phyloP scores from a whole-genome alignment of 2,329 filamentous ascomycete genomes.

The Nannizziopsis barbatae region DNA sequence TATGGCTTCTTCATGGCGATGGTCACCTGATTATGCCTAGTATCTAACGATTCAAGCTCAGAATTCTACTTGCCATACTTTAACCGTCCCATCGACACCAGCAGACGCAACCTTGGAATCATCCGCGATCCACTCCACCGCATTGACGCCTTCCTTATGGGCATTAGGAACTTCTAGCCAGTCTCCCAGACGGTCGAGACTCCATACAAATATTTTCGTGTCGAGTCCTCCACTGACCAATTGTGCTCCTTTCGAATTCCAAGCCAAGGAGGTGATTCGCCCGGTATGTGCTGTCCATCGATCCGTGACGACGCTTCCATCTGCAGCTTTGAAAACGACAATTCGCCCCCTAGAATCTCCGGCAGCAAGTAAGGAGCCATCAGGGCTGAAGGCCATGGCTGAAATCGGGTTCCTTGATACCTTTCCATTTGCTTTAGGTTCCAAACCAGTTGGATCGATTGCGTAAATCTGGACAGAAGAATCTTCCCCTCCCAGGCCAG shows the following conservation, averaged over 20 bases:
- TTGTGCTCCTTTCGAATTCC: slow-evolving; percentile 67
- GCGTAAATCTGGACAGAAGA: slow-evolving; percentile 67
- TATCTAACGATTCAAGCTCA: not conserved
- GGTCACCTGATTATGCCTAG: not conserved
- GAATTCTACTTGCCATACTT: slow-evolving; percentile 62
- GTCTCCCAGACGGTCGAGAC: slow-evolving; percentile 67
- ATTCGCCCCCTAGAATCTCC: slow-evolving; percentile 83
- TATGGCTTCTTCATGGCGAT: not conserved
- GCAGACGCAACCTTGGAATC: slow-evolving; percentile 59
- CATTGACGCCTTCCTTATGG: slow-evolving; percentile 91
- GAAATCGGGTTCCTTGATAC: slow-evolving; percentile 64
- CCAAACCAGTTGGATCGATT: slow-evolving; percentile 45
- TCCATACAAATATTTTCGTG: slow-evolving; percentile 90
- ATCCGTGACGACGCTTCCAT: slow-evolving; percentile 67
- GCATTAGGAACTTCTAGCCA: slow-evolving; percentile 75
- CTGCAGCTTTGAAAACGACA: slow-evolving; percentile 58
- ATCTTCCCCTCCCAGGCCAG: slow-evolving; percentile 67
- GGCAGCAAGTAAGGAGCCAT: slow-evolving; percentile 66
- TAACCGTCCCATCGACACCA: slow-evolving; percentile 81
- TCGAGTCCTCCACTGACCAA: slow-evolving; percentile 78
- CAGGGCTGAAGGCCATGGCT: slow-evolving; percentile 67
- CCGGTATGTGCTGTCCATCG: slow-evolving; percentile 63
- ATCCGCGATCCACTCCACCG: slow-evolving; percentile 65
- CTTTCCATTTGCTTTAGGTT: slow-evolving; percentile 50
- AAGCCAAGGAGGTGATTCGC: slow-evolving; percentile 57